A percentile compares a stretch with the other conserved stretches of the same genome.
These are phyloP conservation scores for Neofusicoccum cordaticola DNA, from an alignment of 2,329 filamentous ascomycete species.

Conservation along the genomic window DNA sequence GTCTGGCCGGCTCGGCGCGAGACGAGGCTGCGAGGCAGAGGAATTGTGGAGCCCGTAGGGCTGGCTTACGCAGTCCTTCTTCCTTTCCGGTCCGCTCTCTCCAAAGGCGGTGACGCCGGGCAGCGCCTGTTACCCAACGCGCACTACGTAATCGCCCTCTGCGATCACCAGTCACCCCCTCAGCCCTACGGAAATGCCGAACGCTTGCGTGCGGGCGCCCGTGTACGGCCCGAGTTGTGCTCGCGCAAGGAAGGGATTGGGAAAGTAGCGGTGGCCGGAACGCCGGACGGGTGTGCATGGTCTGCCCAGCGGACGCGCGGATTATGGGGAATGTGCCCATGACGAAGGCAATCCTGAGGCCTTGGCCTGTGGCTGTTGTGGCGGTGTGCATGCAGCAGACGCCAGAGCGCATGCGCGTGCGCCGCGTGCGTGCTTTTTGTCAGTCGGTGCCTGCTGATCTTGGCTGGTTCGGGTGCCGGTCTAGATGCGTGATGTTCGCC, in stretches of 20 bases:
- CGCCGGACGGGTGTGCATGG: not conserved
- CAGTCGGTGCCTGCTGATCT: not conserved
- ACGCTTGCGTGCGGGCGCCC: not conserved
- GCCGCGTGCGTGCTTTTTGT: not conserved
- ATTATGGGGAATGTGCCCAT: not conserved
- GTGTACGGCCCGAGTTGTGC: not conserved
- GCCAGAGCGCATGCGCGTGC: not conserved
- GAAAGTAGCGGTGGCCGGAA: not conserved
- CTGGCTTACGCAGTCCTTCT: not conserved
- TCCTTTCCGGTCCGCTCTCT: not conserved
- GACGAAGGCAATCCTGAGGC: not conserved
- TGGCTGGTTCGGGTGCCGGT: not conserved
- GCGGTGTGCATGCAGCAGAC: not conserved
- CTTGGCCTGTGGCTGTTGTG: not conserved
- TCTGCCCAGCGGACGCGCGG: not conserved
- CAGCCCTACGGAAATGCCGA: conserved; percentile 3
- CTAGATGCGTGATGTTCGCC: not conserved
- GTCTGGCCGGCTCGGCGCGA: not conserved
- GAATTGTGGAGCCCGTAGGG: not conserved
- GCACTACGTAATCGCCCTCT: not conserved
- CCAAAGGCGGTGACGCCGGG: not conserved
- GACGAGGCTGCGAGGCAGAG: not conserved
- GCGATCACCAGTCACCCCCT: not conserved
- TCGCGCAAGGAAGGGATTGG: not conserved
- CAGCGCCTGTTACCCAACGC: no score